These are phyloP conservation scores for Leccinum huronense DNA, from an alignment of 1,284 basidiomycete genomes.

Conservation along the genomic window DNA sequence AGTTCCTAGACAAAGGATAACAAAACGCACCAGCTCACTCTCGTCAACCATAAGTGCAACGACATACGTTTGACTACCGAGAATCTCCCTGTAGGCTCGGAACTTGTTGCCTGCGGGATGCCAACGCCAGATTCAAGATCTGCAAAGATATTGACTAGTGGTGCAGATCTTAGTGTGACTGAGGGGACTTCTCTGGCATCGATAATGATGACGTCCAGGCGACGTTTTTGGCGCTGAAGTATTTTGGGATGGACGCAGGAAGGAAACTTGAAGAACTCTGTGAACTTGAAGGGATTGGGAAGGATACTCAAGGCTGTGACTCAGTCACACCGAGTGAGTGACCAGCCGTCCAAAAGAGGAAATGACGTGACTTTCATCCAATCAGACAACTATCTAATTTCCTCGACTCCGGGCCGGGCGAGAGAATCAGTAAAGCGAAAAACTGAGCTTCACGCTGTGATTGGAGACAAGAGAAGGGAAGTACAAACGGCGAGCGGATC, in stretches of 20 bases:
- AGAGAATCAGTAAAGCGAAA: no score
- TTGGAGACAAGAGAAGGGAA: no score
- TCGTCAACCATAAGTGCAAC: slow-evolving; percentile 99
- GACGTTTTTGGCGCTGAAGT: slow-evolving; percentile 6
- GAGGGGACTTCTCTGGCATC: not conserved
- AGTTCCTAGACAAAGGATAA: not conserved
- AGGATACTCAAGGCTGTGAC: no score
- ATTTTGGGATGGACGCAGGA: not conserved
- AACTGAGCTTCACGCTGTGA: no score
- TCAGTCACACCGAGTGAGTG: no score
- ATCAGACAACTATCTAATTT: no score
- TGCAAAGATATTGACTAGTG: not conserved
- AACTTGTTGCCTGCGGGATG: slow-evolving; percentile 39
- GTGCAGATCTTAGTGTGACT: not conserved
- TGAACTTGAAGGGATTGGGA: no score
- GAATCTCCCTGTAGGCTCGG: slow-evolving; percentile 54
- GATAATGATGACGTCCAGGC: slow-evolving; percentile 3
- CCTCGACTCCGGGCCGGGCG: no score
- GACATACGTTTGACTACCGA: slow-evolving; percentile 84
- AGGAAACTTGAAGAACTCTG: no score
- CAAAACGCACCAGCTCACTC: slow-evolving; percentile 81
- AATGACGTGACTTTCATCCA: no score
- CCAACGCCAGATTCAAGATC: not conserved
- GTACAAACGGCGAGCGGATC: no score
- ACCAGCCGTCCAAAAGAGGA: no score